Conservation (phyloP, 306 rosid genomes). For the Carpinus fangiana region DNA sequence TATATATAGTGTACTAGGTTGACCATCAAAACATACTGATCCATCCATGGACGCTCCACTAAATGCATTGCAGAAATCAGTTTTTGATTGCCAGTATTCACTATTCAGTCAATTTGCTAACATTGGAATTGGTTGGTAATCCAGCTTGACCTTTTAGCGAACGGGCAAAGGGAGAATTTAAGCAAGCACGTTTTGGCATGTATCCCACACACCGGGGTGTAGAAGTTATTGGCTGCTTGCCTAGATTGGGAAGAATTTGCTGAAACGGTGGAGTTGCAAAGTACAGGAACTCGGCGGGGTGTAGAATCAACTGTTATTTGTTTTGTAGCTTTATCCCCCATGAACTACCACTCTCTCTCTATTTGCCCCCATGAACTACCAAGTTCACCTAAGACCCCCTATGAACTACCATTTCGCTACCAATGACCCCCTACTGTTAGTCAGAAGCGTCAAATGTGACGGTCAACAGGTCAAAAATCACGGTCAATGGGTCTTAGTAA, state of each 20-base stretch:
- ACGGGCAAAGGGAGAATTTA: slow-evolving; percentile 82
- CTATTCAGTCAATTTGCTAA: slow-evolving; percentile 53
- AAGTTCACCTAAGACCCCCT: too few relatives aligned
- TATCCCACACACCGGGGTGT: slow-evolving; percentile 73
- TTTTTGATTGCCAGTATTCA: slow-evolving; percentile 65
- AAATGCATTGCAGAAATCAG: slow-evolving; percentile 73
- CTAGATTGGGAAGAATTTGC: slow-evolving; percentile 75
- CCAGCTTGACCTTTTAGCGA: slow-evolving; percentile 62
- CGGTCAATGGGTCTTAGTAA: too few relatives aligned
- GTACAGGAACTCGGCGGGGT: slow-evolving; percentile 68
- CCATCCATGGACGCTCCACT: slow-evolving; percentile 66
- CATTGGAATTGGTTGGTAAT: slow-evolving; percentile 42
- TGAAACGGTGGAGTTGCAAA: slow-evolving; percentile 79
- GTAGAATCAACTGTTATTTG: slow-evolving; percentile 38
- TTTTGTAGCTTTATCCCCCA: too few relatives aligned
- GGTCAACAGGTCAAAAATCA: too few relatives aligned
- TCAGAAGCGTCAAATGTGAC: too few relatives aligned
- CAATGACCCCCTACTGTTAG: too few relatives aligned
- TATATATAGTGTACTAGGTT: slow-evolving; percentile 58
- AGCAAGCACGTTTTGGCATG: slow-evolving; percentile 72
- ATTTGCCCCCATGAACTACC: too few relatives aligned
- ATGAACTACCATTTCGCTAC: too few relatives aligned
- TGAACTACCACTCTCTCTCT: too few relatives aligned
- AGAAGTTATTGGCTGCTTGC: slow-evolving; percentile 48
- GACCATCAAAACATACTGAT: slow-evolving; percentile 77